Percentiles rank a stretch among this genome's conserved stretches.
Evolutionary conservation across 2,329 filamentous ascomycete genomes (phyloP).

Genomic region (Tolypocladium nubicola): DNA sequence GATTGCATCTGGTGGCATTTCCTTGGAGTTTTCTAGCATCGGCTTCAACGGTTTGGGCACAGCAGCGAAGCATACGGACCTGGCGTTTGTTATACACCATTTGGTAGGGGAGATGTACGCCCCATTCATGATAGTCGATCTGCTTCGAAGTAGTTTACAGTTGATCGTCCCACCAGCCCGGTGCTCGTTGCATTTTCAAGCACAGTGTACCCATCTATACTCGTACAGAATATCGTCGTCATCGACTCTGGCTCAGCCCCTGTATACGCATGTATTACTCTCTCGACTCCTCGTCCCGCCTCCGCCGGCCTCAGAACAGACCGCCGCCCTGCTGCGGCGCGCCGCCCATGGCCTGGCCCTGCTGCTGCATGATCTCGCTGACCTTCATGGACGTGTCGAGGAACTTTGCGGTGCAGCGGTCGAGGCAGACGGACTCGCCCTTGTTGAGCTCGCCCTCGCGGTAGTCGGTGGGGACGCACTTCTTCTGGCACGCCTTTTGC

Average conservation of each 20-base stretch:
- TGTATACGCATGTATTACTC: background rate
- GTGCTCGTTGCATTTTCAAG: background rate
- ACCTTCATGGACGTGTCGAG: slow-evolving; percentile 98
- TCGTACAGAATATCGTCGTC: slow-evolving; percentile 8
- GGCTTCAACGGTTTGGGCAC: background rate
- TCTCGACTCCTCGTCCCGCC: background rate
- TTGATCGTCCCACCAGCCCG: background rate
- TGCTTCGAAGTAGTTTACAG: background rate
- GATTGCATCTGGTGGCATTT: slow-evolving; percentile 2
- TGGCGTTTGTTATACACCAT: background rate
- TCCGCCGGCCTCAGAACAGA: slow-evolving; percentile 14
- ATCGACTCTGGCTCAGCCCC: background rate
- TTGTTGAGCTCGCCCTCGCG: slow-evolving; percentile 96
- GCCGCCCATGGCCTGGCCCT: slow-evolving; percentile 58
- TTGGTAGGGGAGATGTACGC: background rate
- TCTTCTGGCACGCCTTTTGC: slow-evolving; percentile 79
- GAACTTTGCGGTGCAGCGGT: slow-evolving; percentile 96
- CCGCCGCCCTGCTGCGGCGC: slow-evolving; percentile 20
- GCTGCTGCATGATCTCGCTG: slow-evolving; percentile 88
- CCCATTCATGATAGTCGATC: background rate
- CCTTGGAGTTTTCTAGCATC: background rate
- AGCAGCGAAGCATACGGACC: background rate
- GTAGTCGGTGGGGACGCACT: slow-evolving; percentile 89
- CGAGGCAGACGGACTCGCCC: slow-evolving; percentile 95
- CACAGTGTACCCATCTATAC: slow-evolving; percentile 6